Base-by-base conservation (phyloP, 768 basidiomycete species). In the Melanogaster broomeanus region DNA sequence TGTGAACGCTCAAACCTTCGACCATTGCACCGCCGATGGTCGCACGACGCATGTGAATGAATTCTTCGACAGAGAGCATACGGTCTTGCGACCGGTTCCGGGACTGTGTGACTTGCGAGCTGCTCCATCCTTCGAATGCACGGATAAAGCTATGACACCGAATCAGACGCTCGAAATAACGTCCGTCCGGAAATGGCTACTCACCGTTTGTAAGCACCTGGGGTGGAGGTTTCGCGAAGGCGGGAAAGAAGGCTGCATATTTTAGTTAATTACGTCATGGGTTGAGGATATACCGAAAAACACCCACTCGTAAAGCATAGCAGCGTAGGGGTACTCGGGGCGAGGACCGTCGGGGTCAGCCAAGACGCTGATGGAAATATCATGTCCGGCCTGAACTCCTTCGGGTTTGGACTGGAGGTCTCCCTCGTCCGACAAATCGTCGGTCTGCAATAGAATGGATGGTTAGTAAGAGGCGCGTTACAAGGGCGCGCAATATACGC, bases 1-100 rank as follows among this genome's bases (percentile, higher is more conserved):
- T 22, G 30, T 24, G 28, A 56, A 45, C 42, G 2, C 28, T 5
- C 62, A 27, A 12, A 72, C 72, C 72, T 69, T 73, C 72, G 15
- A 74, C 72, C 64, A 74, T 60, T 16, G 65, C 67, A 10, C 63
- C 69, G 0, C 72, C 72, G 50, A 73, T 74, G 28, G 72, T 73
- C 19, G 63, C 58, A 13, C 72, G 65, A 13, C 72, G 65, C 61
- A 73, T 71, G 42, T 64, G 57, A 60, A 73, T 65, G 53, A 73
- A 73, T 45, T 74, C 72, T 0, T 73, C 67, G 4, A 73, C 68
- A 13, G 71, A 69, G 6, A 71, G 65, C 25, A 74, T 72, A 24
- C 61, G 66, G 42, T 73, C 68, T 37, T 66, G 59, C 7, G 71
- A 70, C 27, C 72, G 63, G 37, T 70, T 70, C 21, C 58, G 58